Conservation (phyloP, 1,139 yeast genomes). For the Nakaseomyces nivariensis region DNA sequence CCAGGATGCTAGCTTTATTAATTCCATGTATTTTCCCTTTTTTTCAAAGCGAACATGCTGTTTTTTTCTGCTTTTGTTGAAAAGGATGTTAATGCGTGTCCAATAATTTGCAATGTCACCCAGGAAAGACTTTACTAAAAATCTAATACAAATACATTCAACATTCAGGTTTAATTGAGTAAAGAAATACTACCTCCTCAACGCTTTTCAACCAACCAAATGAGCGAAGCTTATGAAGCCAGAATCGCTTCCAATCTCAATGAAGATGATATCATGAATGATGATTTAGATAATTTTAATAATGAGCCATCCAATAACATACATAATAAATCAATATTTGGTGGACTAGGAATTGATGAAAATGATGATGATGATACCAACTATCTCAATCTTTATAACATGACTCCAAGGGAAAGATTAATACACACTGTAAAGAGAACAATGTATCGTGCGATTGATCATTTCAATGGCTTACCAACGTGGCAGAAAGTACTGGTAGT, state of each 20-base stretch:
- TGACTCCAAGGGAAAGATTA: conserved; percentile 27
- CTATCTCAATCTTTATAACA: conserved; percentile 25
- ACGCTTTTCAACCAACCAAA: neutral
- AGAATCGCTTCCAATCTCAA: neutral
- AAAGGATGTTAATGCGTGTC: no score
- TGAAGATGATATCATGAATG: neutral
- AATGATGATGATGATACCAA: conserved; percentile 16
- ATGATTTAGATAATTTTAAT: neutral
- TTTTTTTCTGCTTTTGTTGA: no score
- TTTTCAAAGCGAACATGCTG: no score
- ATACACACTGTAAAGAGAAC: conserved; percentile 15
- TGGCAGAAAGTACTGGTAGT: conserved; percentile 19
- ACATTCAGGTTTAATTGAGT: no score
- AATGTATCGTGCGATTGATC: conserved; percentile 9
- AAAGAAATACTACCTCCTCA: no score
- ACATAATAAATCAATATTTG: neutral
- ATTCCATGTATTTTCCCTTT: no score
- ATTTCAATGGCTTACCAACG: conserved; percentile 14
- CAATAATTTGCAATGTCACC: no score
- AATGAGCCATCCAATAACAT: neutral
- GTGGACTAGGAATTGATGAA: neutral
- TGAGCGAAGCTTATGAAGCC: neutral
- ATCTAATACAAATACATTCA: no score
- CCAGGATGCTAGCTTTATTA: no score
- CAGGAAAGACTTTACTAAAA: no score